Conservation (phyloP, 805 yeast genomes). For the Phaffomyces opuntiae region DNA sequence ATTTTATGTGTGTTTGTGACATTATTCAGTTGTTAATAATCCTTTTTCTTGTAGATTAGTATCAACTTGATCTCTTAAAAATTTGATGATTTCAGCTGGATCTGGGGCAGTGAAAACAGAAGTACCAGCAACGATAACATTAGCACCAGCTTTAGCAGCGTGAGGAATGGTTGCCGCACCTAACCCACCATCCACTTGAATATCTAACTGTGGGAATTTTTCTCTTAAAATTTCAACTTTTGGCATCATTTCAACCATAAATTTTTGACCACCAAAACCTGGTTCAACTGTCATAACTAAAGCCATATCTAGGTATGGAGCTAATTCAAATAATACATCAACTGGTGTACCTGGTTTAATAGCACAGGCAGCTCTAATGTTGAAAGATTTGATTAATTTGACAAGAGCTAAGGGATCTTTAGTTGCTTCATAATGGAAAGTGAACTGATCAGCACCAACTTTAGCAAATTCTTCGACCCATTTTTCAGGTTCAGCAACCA, state of each 20-base stretch:
- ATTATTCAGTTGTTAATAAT: conserved; percentile 13
- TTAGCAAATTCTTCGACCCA: conserved; percentile 92
- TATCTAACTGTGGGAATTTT: conserved; percentile 70
- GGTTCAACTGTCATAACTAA: conserved; percentile 98
- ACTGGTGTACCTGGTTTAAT: conserved; percentile 90
- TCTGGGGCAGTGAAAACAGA: conserved; percentile 81
- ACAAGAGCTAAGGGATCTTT: conserved; percentile 69
- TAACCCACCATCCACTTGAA: conserved; percentile 96
- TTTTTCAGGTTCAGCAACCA: conserved; percentile 86
- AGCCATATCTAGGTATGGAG: conserved; percentile 83
- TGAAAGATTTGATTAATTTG: conserved; percentile 64
- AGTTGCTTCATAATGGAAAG: conserved; percentile 94
- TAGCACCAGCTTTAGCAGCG: conserved; percentile 97
- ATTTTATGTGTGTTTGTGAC: neutral
- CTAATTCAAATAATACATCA: conserved; percentile 70
- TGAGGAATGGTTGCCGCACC: conserved; percentile 76
- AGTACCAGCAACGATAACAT: conserved; percentile 96
- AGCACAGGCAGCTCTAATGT: conserved; percentile 94
- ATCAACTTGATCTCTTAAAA: conserved; percentile 58
- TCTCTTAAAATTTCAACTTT: conserved; percentile 75
- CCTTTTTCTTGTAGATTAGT: conserved; percentile 41
- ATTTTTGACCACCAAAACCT: conserved; percentile 97
- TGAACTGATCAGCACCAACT: conserved; percentile 93
- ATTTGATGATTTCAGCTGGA: conserved; percentile 68
- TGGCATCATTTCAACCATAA: conserved; percentile 95